A percentile compares a stretch with the other conserved stretches of the same genome.
Evolutionary conservation across 2,329 filamentous ascomycete genomes (phyloP).

Genomic region (Botrytis paeoniae): DNA sequence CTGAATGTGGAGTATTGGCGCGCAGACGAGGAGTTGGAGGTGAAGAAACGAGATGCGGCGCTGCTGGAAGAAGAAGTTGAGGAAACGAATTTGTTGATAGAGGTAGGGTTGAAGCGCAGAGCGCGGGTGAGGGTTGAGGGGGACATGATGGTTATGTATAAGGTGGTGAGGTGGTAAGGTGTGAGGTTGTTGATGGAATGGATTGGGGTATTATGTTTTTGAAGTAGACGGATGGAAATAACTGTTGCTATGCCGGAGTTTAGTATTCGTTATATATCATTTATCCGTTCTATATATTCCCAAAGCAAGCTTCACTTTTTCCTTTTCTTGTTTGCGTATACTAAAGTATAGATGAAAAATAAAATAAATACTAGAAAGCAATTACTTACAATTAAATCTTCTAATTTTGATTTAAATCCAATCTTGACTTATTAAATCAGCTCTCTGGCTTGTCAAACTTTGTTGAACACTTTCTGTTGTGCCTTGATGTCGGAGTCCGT

Average conservation of each 20-base stretch:
- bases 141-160: neutral
- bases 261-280: neutral
- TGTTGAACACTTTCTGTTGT: slow-evolving; percentile 13
- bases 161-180: neutral
- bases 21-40: slow-evolving; percentile 44
- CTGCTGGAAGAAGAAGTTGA: slow-evolving; percentile 39
- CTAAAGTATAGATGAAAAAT: neutral
- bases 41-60: slow-evolving; percentile 42
- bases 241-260: slow-evolving; percentile 7
- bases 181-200: neutral
- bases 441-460: slow-evolving; percentile 11
- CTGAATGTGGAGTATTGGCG: slow-evolving; percentile 43
- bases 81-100: slow-evolving; percentile 10
- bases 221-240: neutral
- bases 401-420: neutral
- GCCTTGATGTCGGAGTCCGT: slow-evolving; percentile 9
- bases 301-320: neutral
- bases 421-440: neutral
- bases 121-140: neutral
- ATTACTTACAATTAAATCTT: neutral
- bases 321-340: neutral
- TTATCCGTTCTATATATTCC: neutral
- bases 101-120: slow-evolving; percentile 15
- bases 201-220: neutral
- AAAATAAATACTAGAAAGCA: neutral